Evolutionary conservation across 495 filamentous ascomycete species (phyloP).

Genomic region (Hyaloscypha finlandica): DNA sequence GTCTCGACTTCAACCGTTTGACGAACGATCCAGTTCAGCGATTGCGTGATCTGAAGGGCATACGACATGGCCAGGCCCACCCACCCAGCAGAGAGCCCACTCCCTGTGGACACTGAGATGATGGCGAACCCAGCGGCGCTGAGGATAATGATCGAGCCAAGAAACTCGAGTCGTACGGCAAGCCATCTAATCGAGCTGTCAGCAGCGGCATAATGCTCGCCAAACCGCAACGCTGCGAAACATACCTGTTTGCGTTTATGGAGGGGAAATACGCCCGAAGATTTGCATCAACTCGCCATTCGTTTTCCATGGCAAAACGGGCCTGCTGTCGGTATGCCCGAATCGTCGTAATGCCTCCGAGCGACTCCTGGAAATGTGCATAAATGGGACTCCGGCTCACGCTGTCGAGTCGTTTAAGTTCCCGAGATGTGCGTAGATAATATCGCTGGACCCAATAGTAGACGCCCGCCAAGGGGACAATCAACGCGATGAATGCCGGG

Average conservation of each 20-base stretch:
- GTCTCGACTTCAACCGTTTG: constrained; percentile 99
- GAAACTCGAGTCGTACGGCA: constrained; percentile 92
- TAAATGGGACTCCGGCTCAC: constrained; percentile 94
- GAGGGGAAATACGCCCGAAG: constrained; percentile 95
- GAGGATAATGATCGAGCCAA: constrained; percentile 93
- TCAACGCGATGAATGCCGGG: constrained; percentile 77
- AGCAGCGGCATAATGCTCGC: constrained; percentile 8
- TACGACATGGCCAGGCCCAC: constrained; percentile 97
- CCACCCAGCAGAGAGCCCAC: constrained; percentile 67
- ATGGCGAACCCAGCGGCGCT: constrained; percentile 82
- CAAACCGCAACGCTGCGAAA: constrained; percentile 2
- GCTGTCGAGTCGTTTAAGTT: constrained; percentile 95
- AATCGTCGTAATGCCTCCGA: constrained; percentile 95
- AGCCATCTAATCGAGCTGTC: constrained; percentile 65
- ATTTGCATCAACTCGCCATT: constrained; percentile 97
- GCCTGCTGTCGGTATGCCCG: constrained; percentile 89
- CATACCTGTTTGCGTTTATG: constrained; percentile 75
- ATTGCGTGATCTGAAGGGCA: constrained; percentile 93
- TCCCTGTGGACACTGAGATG: constrained; percentile 74
- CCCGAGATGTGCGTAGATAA: constrained; percentile 93
- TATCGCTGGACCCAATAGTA: constrained; percentile 97
- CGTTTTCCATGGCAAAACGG: constrained; percentile 89
- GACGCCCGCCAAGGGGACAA: constrained; percentile 76
- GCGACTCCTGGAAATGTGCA: constrained; percentile 97
- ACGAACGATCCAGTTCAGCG: constrained; percentile 99